phyloP scores from a whole-genome alignment of 2,329 filamentous ascomycete species.

The Calonectria multiphialidica region DNA sequence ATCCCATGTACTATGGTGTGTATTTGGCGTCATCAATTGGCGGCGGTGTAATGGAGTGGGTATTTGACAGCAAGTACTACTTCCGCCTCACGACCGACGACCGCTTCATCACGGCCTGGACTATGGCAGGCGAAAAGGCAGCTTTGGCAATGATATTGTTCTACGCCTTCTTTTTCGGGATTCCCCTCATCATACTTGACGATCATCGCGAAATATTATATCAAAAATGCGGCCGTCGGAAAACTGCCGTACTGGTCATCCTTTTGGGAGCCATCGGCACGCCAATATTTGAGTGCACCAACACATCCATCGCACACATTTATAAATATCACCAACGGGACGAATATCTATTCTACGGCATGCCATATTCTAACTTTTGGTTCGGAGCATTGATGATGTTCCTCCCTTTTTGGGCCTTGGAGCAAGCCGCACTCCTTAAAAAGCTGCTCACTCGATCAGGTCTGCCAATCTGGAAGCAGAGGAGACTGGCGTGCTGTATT shows the following conservation, averaged over 20 bases:
- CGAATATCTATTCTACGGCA: background rate
- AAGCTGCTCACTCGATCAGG: background rate
- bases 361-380: constrained; percentile 5
- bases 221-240: background rate
- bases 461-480: background rate
- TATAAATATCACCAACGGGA: constrained; percentile 9
- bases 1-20: background rate
- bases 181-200: background rate
- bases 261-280: background rate
- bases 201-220: background rate
- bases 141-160: background rate
- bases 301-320: constrained; percentile 1
- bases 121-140: background rate
- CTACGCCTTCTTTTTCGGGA: constrained; percentile 7
- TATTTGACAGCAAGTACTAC: constrained; percentile 8
- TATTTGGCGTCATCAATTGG: constrained; percentile 1
- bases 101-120: background rate
- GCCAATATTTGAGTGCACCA: constrained; percentile 1
- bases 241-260: background rate
- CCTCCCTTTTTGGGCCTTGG: background rate
- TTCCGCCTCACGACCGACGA: constrained; percentile 1
- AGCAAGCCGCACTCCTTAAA: background rate
- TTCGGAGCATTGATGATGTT: constrained; percentile 4
- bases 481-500: background rate
- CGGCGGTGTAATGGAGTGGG: constrained; percentile 4